These are phyloP conservation scores for Phanerochaete carnosa DNA, from an alignment of 768 basidiomycete species.

Conservation along the genomic window DNA sequence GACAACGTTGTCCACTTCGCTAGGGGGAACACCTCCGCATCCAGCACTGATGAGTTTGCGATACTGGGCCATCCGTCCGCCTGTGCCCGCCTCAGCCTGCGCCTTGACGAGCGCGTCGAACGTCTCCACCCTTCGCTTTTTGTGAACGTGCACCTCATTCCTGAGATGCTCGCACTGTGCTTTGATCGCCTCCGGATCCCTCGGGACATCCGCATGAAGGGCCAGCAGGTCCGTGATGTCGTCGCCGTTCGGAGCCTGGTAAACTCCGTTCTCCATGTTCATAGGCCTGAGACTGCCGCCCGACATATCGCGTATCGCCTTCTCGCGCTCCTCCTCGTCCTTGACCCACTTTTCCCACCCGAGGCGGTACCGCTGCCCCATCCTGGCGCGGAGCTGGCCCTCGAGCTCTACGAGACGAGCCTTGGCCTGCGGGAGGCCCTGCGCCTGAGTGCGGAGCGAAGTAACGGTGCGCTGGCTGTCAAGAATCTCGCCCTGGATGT, in stretches of 20 bases:
- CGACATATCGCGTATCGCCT: constrained; percentile 56
- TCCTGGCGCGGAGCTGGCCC: constrained; percentile 62
- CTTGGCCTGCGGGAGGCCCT: constrained; percentile 59
- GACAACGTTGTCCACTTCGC: constrained; percentile 87
- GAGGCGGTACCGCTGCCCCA: constrained; percentile 76
- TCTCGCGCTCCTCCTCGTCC: constrained; percentile 80
- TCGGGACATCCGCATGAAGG: constrained; percentile 55
- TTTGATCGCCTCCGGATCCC: constrained; percentile 50
- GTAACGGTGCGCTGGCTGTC: constrained; percentile 77
- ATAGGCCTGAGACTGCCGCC: constrained; percentile 49
- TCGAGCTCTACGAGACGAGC: constrained; percentile 60
- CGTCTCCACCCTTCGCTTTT: constrained; percentile 63
- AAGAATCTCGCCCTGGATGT: constrained; percentile 87
- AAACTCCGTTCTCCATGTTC: constrained; percentile 29
- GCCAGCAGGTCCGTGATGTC: constrained; percentile 51
- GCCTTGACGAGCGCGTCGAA: constrained; percentile 78
- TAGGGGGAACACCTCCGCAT: constrained; percentile 79
- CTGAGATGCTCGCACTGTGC: constrained; percentile 57
- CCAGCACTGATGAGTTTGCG: constrained; percentile 85
- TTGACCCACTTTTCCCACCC: constrained; percentile 95
- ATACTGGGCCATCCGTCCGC: constrained; percentile 87
- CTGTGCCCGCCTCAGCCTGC: constrained; percentile 89
- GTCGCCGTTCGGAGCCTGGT: constrained; percentile 29
- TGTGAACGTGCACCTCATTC: constrained; percentile 61
- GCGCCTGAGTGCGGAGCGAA: constrained; percentile 67